Evolutionary conservation across 1,284 basidiomycete genomes (phyloP).

Genomic region (Blastosporella zonata): DNA sequence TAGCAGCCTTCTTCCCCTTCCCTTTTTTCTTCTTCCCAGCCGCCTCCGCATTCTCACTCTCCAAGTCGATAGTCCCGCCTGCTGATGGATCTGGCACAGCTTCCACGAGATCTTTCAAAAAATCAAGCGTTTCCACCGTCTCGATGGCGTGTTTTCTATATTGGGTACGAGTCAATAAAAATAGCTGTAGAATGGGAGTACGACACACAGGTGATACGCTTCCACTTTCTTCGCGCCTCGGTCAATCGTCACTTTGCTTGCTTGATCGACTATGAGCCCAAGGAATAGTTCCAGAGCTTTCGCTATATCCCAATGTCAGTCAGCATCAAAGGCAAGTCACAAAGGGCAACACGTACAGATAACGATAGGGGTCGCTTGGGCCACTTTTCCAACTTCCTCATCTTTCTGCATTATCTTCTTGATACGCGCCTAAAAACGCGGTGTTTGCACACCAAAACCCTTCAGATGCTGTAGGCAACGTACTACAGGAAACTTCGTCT

Average conservation of each 20-base stretch:
- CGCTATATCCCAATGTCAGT: conserved; percentile 47
- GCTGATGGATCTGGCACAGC: conserved; percentile 86
- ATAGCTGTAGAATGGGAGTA: conserved; percentile 1
- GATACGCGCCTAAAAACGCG: conserved; percentile 77
- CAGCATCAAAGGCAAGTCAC: background rate
- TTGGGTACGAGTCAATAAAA: background rate
- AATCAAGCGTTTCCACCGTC: conserved; percentile 89
- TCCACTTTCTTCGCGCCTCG: conserved; percentile 90
- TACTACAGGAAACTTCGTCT: conserved; percentile 83
- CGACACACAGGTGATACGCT: conserved; percentile 88
- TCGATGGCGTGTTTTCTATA: conserved; percentile 91
- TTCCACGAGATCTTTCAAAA: conserved; percentile 93
- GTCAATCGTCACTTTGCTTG: conserved; percentile 77
- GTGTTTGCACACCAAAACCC: background rate
- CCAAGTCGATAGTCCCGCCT: conserved; percentile 71
- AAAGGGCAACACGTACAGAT: conserved; percentile 76
- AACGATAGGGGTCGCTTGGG: conserved; percentile 94
- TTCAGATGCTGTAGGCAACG: conserved; percentile 18
- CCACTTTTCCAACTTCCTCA: conserved; percentile 98
- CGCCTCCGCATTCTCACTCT: conserved; percentile 52
- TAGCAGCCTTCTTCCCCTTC: conserved; percentile 47
- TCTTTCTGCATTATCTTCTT: conserved; percentile 99
- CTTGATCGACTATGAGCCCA: conserved; percentile 80
- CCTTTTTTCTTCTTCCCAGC: conserved; percentile 53
- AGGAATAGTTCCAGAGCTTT: conserved; percentile 97